phyloP scores from a whole-genome alignment of 192 early-diverging fungal species.

The Phycomyces nitens region DNA sequence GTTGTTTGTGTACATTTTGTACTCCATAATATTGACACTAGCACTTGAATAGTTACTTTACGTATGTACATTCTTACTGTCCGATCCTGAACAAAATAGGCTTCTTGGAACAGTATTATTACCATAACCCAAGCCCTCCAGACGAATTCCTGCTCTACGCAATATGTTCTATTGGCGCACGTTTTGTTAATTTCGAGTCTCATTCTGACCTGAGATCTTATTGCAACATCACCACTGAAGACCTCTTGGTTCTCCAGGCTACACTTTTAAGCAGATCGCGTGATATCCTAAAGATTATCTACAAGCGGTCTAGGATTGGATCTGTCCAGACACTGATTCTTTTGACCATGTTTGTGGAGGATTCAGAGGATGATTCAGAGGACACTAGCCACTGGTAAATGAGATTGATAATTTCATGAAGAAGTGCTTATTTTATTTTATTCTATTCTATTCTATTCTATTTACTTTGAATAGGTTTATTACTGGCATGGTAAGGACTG shows the following conservation, averaged over 20 bases:
- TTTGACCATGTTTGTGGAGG: slow-evolving; percentile 50
- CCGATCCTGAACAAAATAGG: slow-evolving; percentile 29
- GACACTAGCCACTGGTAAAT: slow-evolving; percentile 28
- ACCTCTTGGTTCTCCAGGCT: neutral
- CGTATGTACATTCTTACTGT: slow-evolving; percentile 3
- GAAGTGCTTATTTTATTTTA: too few species aligned
- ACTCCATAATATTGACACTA: too few species aligned
- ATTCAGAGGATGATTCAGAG: neutral
- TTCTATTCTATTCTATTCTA: neutral
- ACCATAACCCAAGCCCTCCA: slow-evolving; percentile 12
- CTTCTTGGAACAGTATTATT: slow-evolving; percentile 26
- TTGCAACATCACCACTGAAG: neutral
- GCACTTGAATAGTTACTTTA: slow-evolving; percentile 17
- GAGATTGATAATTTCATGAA: too few species aligned
- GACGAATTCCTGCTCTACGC: slow-evolving; percentile 27
- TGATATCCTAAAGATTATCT: slow-evolving; percentile 55
- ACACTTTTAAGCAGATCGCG: slow-evolving; percentile 36
- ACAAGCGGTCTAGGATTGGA: slow-evolving; percentile 50
- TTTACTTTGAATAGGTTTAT: neutral
- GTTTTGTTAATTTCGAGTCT: neutral
- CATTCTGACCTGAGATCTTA: neutral
- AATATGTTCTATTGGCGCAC: slow-evolving; percentile 14
- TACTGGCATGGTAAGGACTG: slow-evolving; percentile 6
- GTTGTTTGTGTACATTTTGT: too few species aligned
- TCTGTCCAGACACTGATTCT: slow-evolving; percentile 64